These are phyloP conservation scores for Chalciporus sp. DNA, from an alignment of 1,284 basidiomycete species.

Conservation along the genomic window DNA sequence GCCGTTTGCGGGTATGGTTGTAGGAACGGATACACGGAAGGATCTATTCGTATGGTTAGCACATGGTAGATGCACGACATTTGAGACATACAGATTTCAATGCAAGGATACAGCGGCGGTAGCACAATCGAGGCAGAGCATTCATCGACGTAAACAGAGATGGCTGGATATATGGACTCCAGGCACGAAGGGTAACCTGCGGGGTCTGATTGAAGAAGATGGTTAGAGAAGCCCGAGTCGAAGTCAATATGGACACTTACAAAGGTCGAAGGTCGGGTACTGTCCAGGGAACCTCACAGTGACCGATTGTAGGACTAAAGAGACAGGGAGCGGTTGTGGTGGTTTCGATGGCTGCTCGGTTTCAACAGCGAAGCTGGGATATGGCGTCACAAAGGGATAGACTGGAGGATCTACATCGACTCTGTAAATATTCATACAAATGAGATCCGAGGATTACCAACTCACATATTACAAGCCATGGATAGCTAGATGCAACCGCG, in stretches of 20 bases:
- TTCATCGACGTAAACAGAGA: slow-evolving; percentile 2
- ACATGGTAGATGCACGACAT: neutral
- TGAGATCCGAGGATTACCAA: neutral
- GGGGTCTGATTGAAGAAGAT: slow-evolving; percentile 17
- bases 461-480: slow-evolving; percentile 31
- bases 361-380: slow-evolving; percentile 14
- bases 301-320: neutral
- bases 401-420: slow-evolving; percentile 20
- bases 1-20: slow-evolving; percentile 16
- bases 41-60: slow-evolving; percentile 15
- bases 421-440: neutral
- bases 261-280: slow-evolving; percentile 28
- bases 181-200: slow-evolving; percentile 33
- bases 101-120: slow-evolving; percentile 19
- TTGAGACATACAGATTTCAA: slow-evolving; percentile 22
- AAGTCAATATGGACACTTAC: slow-evolving; percentile 14
- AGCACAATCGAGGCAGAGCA: neutral
- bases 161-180: slow-evolving; percentile 27
- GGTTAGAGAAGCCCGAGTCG: neutral
- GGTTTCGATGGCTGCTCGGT: slow-evolving; percentile 4
- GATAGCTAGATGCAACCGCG: slow-evolving; percentile 15
- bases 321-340: neutral
- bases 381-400: slow-evolving; percentile 28
- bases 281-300: slow-evolving; percentile 13
- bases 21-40: slow-evolving; percentile 22